Conservation (phyloP, 202 grass and related monocot species). For the Zizania palustris region DNA sequence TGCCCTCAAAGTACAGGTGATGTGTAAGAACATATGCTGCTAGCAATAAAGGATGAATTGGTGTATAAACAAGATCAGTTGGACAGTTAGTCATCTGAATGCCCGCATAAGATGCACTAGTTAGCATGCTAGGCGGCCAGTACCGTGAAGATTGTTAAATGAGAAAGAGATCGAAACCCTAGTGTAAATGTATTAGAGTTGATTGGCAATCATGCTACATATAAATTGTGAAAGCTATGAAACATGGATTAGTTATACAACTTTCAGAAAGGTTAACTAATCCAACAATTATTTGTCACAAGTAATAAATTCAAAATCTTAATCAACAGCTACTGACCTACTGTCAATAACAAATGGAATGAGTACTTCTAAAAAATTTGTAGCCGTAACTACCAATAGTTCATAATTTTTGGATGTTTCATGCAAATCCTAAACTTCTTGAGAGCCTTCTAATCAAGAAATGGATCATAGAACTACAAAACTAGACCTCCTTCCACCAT, state of each 20-base stretch:
- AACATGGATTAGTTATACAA: conserved; percentile 26
- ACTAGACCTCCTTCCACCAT: conserved; percentile 16
- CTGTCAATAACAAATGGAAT: background rate
- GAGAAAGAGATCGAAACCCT: conserved; percentile 26
- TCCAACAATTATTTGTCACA: background rate
- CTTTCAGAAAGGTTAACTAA: conserved; percentile 33
- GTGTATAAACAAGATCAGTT: conserved; percentile 44
- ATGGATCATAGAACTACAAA: conserved; percentile 19
- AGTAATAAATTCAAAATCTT: background rate
- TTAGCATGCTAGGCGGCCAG: conserved; percentile 27
- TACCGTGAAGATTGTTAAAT: conserved; percentile 36
- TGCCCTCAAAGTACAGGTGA: conserved; percentile 46
- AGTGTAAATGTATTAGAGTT: conserved; percentile 16
- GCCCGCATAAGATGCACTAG: conserved; percentile 35
- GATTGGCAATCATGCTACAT: conserved; percentile 16
- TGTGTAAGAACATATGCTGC: conserved; percentile 47
- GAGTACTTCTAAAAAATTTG: background rate
- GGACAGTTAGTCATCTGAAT: conserved; percentile 36
- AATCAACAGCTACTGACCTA: background rate
- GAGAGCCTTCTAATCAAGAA: conserved; percentile 32
- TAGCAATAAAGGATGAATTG: conserved; percentile 42
- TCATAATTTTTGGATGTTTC: conserved; percentile 7
- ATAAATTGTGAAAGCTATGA: conserved; percentile 31
- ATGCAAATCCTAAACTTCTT: background rate
- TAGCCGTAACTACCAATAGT: conserved; percentile 10